Percentiles rank a stretch among this genome's conserved stretches.
These are phyloP conservation scores for Bipolaris zeicola DNA, from an alignment of 2,329 filamentous ascomycete genomes.

Conservation along the genomic window DNA sequence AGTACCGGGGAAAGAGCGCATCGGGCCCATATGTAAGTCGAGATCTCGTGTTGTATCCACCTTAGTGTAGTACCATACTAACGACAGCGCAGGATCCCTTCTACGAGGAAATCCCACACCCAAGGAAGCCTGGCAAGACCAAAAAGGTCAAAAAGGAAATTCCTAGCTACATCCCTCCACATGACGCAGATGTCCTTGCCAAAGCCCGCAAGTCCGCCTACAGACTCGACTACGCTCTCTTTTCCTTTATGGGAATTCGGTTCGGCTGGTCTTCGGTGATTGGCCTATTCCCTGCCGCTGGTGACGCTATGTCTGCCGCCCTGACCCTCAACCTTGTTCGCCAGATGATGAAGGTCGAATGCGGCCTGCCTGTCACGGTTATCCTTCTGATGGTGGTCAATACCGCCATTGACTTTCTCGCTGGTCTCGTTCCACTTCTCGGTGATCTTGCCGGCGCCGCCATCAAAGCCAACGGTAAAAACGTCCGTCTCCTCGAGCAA, in stretches of 20 bases:
- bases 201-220: conserved; percentile 87
- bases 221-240: conserved; percentile 81
- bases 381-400: conserved; percentile 79
- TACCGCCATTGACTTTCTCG: conserved; percentile 72
- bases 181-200: conserved; percentile 82
- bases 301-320: conserved; percentile 50
- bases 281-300: conserved; percentile 80
- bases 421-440: conserved; percentile 75
- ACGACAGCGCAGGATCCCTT: conserved; percentile 74
- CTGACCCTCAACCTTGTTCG: conserved; percentile 69
- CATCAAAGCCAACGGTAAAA: conserved; percentile 77
- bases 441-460: conserved; percentile 77
- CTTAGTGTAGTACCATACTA: conserved; percentile 5
- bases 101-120: conserved; percentile 81
- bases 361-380: conserved; percentile 69
- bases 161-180: conserved; percentile 78
- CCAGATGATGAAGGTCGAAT: conserved; percentile 74
- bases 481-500: conserved; percentile 71
- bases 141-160: conserved; percentile 87
- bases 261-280: conserved; percentile 92
- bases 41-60: neutral
- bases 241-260: conserved; percentile 77
- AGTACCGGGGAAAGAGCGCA: conserved; percentile 54
- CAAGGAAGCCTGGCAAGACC: conserved; percentile 71
- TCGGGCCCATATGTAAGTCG: conserved; percentile 50